phyloP scores from a whole-genome alignment of 2,329 filamentous ascomycete genomes.

The Claviceps cyperi region DNA sequence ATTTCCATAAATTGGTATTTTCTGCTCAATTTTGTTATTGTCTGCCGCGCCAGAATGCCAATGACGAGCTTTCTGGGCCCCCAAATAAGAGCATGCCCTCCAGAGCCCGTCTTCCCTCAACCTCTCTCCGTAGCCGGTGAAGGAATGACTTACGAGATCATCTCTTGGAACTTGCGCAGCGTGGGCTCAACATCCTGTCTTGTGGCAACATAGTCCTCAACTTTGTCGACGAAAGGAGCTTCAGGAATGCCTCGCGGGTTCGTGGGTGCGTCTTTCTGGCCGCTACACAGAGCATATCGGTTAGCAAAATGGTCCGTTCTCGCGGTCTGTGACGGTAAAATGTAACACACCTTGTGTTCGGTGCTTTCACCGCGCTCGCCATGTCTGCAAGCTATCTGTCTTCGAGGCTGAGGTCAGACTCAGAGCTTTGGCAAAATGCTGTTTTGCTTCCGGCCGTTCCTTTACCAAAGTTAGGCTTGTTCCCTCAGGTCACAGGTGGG shows the following conservation, averaged over 20 bases:
- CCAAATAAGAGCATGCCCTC: no score
- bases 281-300: slow-evolving; percentile 7
- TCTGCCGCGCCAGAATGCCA: not conserved
- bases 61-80: not conserved
- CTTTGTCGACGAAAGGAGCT: slow-evolving; percentile 75
- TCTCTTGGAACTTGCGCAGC: slow-evolving; percentile 75
- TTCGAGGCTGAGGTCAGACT: slow-evolving; percentile 10
- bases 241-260: slow-evolving; percentile 74
- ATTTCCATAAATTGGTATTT: slow-evolving; percentile 99
- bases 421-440: slow-evolving; percentile 14
- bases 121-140: no score
- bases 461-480: slow-evolving; percentile 13
- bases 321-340: not conserved
- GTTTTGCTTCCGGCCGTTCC: slow-evolving; percentile 16
- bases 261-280: slow-evolving; percentile 39
- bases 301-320: not conserved
- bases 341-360: slow-evolving; percentile 18
- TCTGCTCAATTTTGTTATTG: slow-evolving; percentile 28
- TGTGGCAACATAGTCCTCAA: slow-evolving; percentile 74
- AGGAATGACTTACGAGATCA: slow-evolving; percentile 59
- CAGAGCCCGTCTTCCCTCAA: no score
- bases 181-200: slow-evolving; percentile 68
- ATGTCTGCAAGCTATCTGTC: slow-evolving; percentile 17
- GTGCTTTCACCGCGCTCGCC: slow-evolving; percentile 27
- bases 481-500: slow-evolving; percentile 17